Conservation (phyloP, 768 basidiomycete species). For the Obba rivulosa region DNA sequence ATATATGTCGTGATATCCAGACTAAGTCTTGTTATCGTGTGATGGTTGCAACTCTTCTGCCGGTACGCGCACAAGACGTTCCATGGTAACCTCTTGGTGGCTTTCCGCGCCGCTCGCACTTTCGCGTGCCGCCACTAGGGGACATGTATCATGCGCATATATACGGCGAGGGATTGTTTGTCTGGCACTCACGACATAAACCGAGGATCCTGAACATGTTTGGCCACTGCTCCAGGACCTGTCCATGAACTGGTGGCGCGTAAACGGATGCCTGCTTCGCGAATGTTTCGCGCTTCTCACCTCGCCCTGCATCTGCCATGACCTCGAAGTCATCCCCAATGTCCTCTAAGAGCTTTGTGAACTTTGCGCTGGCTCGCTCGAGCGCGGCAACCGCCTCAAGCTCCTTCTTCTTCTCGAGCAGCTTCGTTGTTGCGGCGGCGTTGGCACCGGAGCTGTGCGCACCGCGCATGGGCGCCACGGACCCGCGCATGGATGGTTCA, state of each 20-base stretch:
- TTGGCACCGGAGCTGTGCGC: constrained; percentile 33
- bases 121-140: constrained; percentile 46
- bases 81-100: constrained; percentile 30
- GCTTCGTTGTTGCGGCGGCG: constrained; percentile 47
- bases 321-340: constrained; percentile 68
- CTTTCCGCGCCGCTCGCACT: constrained; percentile 22
- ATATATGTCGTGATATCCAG: not conserved
- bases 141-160: not conserved
- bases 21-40: constrained; percentile 8
- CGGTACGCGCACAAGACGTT: constrained; percentile 69
- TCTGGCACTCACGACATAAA: constrained; percentile 51
- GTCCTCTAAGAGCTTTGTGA: constrained; percentile 62
- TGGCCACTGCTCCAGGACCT: constrained; percentile 77
- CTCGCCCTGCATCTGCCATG: constrained; percentile 74
- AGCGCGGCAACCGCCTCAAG: constrained; percentile 70
- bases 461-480: constrained; percentile 47
- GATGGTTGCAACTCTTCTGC: constrained; percentile 54
- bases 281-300: constrained; percentile 27
- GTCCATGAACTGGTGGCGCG: constrained; percentile 52
- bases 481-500: constrained; percentile 46
- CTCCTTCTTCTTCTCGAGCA: constrained; percentile 78
- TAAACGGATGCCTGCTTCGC: not conserved
- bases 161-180: not conserved
- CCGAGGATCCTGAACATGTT: constrained; percentile 76
- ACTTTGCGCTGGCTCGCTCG: constrained; percentile 56